These are phyloP conservation scores for Macrotyloma uniflorum DNA, from an alignment of 306 rosid genomes.

Conservation along the genomic window DNA sequence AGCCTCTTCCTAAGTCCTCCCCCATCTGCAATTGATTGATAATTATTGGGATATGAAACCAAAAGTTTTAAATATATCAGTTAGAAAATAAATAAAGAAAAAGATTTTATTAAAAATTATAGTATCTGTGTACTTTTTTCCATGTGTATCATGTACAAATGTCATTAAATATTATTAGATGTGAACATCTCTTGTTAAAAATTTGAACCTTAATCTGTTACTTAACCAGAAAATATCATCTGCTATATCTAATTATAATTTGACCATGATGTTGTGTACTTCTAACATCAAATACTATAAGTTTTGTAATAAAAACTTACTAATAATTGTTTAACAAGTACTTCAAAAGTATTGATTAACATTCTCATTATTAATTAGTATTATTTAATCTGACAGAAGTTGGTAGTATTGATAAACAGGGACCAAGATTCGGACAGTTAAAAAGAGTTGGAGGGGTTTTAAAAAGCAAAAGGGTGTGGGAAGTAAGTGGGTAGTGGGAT, in stretches of 20 bases:
- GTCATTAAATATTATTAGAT: no score
- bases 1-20: not conserved
- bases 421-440: conserved; percentile 51
- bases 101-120: no score
- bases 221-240: no score
- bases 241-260: not conserved
- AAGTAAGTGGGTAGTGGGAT: conserved; percentile 49
- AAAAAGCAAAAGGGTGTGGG: conserved; percentile 33
- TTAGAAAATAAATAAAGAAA: not conserved
- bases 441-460: conserved; percentile 14
- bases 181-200: not conserved
- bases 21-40: not conserved
- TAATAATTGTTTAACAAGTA: not conserved
- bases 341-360: not conserved
- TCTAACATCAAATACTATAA: not conserved
- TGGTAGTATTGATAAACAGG: not conserved
- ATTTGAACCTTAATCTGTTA: not conserved
- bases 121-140: not conserved
- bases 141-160: no score
- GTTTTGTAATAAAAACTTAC: not conserved
- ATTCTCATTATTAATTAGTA: not conserved
- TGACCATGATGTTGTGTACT: not conserved
- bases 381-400: not conserved
- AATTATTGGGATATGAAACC: not conserved
- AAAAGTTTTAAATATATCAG: not conserved